Conservation (phyloP, 1,139 yeast genomes). For the Hansenula lynferdii region DNA sequence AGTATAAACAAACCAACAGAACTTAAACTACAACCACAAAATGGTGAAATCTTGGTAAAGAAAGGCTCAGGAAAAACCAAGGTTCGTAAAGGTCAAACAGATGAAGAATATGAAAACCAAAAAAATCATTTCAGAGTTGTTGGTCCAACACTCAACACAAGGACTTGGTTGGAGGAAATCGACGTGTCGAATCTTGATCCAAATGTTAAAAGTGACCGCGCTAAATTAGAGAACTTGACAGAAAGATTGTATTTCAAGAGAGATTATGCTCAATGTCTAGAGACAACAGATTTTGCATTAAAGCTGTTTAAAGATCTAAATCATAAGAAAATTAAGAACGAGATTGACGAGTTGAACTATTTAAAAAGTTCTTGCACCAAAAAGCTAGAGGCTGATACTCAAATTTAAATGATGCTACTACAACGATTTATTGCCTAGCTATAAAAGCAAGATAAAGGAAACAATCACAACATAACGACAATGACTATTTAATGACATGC, state of each 20-base stretch:
- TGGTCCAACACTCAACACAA: slow-evolving; percentile 49
- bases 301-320: slow-evolving; percentile 29
- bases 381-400: slow-evolving; percentile 6
- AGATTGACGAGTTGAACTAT: slow-evolving; percentile 40
- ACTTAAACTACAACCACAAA: background rate
- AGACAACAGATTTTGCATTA: slow-evolving; percentile 29
- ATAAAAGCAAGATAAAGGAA: no score
- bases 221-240: slow-evolving; percentile 21
- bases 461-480: no score
- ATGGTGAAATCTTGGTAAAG: slow-evolving; percentile 30
- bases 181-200: slow-evolving; percentile 18
- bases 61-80: slow-evolving; percentile 35
- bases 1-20: background rate
- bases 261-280: slow-evolving; percentile 41
- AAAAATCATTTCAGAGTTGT: slow-evolving; percentile 32
- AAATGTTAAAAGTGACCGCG: slow-evolving; percentile 25
- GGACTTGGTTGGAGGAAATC: slow-evolving; percentile 36
- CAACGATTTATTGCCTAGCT: no score
- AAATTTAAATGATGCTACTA: no score
- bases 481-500: no score
- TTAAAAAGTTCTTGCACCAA: slow-evolving; percentile 35
- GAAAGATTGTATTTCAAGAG: slow-evolving; percentile 45
- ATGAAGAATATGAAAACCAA: slow-evolving; percentile 47
- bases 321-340: slow-evolving; percentile 33
- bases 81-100: slow-evolving; percentile 53